phyloP scores from a whole-genome alignment of 352 stramenopile species.

The Phytopythium oedochilum region DNA sequence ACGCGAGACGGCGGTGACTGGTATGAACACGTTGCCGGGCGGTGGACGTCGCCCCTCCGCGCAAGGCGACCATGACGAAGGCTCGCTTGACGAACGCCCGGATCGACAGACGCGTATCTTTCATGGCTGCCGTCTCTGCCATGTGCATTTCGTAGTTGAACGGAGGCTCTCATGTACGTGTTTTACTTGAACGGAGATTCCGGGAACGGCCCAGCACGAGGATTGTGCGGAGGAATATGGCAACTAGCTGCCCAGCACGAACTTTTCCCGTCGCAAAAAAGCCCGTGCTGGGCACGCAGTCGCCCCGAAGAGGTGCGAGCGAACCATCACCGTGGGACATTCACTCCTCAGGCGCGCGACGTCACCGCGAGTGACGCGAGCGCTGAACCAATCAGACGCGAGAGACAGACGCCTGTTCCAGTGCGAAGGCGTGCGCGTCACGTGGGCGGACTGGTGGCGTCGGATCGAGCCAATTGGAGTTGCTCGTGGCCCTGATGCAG shows the following conservation, averaged over 20 bases:
- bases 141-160: too few species aligned
- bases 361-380: not conserved
- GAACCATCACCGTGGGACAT: not conserved
- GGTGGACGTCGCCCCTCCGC: not conserved
- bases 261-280: not conserved
- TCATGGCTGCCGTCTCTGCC: too few species aligned
- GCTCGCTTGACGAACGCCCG: too few species aligned
- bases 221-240: too few species aligned
- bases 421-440: slow-evolving; percentile 1
- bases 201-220: too few species aligned
- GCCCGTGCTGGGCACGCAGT: not conserved
- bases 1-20: too few species aligned
- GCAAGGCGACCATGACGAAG: too few species aligned
- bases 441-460: not conserved
- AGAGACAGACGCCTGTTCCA: not conserved
- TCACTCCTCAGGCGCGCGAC: not conserved
- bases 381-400: not conserved
- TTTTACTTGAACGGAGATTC: too few species aligned
- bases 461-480: too few species aligned
- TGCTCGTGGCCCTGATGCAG: too few species aligned
- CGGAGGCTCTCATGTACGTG: too few species aligned
- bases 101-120: too few species aligned
- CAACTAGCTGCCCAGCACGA: not conserved
- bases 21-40: not conserved
- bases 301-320: not conserved